Evolutionary conservation across 768 basidiomycete species (phyloP), one percentile per base, ranked within the genome.

Genomic region (Boletus barrowsii): DNA sequence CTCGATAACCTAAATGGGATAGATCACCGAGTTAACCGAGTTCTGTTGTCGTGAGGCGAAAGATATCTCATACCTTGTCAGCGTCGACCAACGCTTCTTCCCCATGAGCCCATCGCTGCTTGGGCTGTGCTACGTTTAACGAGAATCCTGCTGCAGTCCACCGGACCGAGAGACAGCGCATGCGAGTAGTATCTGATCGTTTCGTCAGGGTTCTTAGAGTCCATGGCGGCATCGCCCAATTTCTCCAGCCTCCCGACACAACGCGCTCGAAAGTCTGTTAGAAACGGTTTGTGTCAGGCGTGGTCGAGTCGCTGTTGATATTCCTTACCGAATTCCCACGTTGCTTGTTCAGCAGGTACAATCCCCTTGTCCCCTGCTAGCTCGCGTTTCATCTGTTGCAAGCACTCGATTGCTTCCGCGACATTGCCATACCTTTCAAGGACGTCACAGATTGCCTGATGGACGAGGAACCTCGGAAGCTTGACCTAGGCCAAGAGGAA

Each of bases 91-190:
- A 10, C 0, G 51, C 51, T 0, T 50, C 51, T 5, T 49, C 29
- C n/a, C 59, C 54, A 61, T 0, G 20, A 35, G 1, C 18, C 2
- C 29, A 26, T 30, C 0, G 6, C 2, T 5, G 33, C 33, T 14
- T 18, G 36, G 0, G 18, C 58, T 15, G 48, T 44, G 30, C 60
- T 54, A 0, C 60, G 52, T 42, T 57, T 57, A 4, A 54, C 5
- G 4, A 60, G 39, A 10, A 61, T 39, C 1, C 18, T 17, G 2
- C 0, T 2, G 2, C 0, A 30, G 3, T 42, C 6, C 3, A 1
- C 5, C 1, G 51, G 42, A 1, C 10, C 3, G 1, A 56, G 30
- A 1, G 24, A 15, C 29, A 61, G 8, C 14, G 13, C 14, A 1
- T 13, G 13, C 1, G 59, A 54, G 20, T 36, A 62, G 10, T 29